Conservation (phyloP, 345 rosid species). For the Ailanthus altissimus region DNA sequence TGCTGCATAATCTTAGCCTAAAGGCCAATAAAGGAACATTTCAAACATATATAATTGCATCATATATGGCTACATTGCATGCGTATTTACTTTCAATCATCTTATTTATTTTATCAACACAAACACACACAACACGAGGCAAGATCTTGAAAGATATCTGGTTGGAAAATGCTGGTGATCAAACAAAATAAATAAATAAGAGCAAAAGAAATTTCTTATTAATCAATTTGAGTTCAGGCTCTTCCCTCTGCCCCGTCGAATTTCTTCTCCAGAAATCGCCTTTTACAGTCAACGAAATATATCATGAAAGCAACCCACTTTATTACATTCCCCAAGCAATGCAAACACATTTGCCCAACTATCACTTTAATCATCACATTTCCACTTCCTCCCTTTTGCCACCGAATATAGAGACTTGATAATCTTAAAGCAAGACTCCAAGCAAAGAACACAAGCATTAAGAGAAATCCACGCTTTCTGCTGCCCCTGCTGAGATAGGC, state of each 20-base stretch:
- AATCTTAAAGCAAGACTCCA: conserved; percentile 30
- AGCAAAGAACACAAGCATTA: conserved; percentile 22
- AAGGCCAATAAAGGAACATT: too few relatives aligned
- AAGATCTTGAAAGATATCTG: too few relatives aligned
- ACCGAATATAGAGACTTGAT: conserved; percentile 16
- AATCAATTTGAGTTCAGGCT: background rate
- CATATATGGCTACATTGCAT: too few relatives aligned
- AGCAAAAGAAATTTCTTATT: too few relatives aligned
- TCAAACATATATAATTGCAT: too few relatives aligned
- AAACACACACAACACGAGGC: too few relatives aligned
- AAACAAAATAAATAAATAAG: too few relatives aligned
- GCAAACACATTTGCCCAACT: conserved; percentile 10
- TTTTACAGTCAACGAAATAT: conserved; percentile 34
- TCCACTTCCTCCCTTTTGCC: conserved; percentile 17
- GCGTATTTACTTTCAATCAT: too few relatives aligned
- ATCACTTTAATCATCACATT: conserved; percentile 4
- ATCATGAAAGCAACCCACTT: conserved; percentile 32
- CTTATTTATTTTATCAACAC: too few relatives aligned
- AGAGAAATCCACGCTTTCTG: conserved; percentile 24
- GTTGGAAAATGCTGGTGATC: too few relatives aligned
- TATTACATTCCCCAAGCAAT: conserved; percentile 24
- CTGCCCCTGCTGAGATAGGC: conserved; percentile 36
- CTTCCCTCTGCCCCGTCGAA: conserved; percentile 30
- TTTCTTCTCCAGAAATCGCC: conserved; percentile 24
- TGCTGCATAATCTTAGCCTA: too few relatives aligned